Evolutionary conservation across 2,329 filamentous ascomycete genomes (phyloP), one percentile per base, ranked within the genome.

Genomic region (Drechslerella stenobrocha): DNA sequence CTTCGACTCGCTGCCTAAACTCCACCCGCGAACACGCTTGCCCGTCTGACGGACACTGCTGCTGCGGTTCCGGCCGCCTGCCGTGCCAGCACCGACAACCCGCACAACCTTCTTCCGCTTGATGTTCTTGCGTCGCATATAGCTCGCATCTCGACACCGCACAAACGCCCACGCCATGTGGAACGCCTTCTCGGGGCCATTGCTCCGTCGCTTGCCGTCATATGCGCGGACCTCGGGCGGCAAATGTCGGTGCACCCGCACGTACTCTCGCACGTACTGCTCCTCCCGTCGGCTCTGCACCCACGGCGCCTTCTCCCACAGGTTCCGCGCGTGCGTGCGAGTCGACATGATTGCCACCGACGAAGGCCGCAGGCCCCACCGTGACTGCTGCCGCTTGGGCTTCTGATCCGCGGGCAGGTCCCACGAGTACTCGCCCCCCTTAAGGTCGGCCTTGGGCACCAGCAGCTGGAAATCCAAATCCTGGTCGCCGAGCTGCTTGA

Each of bases 111-210:
- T 52, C 9, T 53, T 55, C 50, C 52, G 51, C 44, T 67, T 67
- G 26, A 59, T 15, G 5, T 53, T 52, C 50, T 67, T 60, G n/a
- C 50, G 22, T 9, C 50, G 45, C 63, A 67, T 67, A 28, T 67
- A 67, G 20, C 55, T 60, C 11, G 63, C 63, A 26, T 67, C 63
- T 3, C 64, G 57, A 35, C 64, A 69, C 22, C 57, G 28, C 5
- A 69, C 32, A 24, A 69, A 69, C 52, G 56, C 58, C 64, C 64
- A 69, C 20, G 64, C 64, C 64, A 69, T 69, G 40, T 61, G 52
- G 40, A 69, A 45, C 22, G 58, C 58, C 57, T 69, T 69, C 32
- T 69, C 64, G 1, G 64, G 64, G 9, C 64, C 64, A 37, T 69
- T 69, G 26, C 56, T 63, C 13, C 64, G 53, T 55, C 58, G 42